Percentiles rank a stretch among this genome's conserved stretches.
Evolutionary conservation across 2,329 filamentous ascomycete genomes (phyloP).

Genomic region (Calonectria henricotiae): DNA sequence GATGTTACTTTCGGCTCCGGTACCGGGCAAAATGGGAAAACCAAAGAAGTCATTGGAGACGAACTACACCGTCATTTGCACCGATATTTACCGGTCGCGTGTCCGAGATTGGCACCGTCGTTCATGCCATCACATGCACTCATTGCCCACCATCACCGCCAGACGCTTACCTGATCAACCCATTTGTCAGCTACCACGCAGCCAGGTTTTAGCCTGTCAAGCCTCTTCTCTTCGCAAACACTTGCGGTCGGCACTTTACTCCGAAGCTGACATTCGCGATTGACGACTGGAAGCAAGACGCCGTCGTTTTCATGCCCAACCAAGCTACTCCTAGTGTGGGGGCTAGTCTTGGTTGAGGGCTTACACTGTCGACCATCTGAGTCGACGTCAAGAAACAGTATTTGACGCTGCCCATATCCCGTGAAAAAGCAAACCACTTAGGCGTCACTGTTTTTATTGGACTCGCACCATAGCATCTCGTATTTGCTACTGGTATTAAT

Average conservation of each 20-base stretch:
- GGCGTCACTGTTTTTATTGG: neutral
- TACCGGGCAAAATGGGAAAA: slow-evolving; percentile 3
- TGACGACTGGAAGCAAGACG: slow-evolving; percentile 8
- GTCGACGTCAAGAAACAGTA: slow-evolving; percentile 7
- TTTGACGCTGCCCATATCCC: neutral
- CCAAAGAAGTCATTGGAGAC: slow-evolving; percentile 5
- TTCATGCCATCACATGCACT: slow-evolving; percentile 6
- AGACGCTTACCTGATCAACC: slow-evolving; percentile 16
- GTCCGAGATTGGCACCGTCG: neutral
- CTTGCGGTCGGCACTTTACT: slow-evolving; percentile 9
- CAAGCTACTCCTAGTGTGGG: slow-evolving; percentile 15
- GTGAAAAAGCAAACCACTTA: neutral
- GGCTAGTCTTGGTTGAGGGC: neutral
- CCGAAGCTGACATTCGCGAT: slow-evolving; percentile 15
- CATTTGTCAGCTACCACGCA: slow-evolving; percentile 19
- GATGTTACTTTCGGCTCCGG: slow-evolving; percentile 14
- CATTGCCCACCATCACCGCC: neutral
- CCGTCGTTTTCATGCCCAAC: slow-evolving; percentile 13
- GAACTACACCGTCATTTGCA: slow-evolving; percentile 11
- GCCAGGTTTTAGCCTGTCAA: slow-evolving; percentile 10
- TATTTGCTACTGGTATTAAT: neutral
- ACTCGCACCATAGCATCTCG: neutral
- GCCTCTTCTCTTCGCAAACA: slow-evolving; percentile 4
- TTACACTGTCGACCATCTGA: slow-evolving; percentile 4
- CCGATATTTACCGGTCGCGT: slow-evolving; percentile 13